Percentiles rank a stretch among this genome's conserved stretches.
These are phyloP conservation scores for Aspergillus ochraceus DNA, from an alignment of 2,329 filamentous ascomycete genomes.

Conservation along the genomic window DNA sequence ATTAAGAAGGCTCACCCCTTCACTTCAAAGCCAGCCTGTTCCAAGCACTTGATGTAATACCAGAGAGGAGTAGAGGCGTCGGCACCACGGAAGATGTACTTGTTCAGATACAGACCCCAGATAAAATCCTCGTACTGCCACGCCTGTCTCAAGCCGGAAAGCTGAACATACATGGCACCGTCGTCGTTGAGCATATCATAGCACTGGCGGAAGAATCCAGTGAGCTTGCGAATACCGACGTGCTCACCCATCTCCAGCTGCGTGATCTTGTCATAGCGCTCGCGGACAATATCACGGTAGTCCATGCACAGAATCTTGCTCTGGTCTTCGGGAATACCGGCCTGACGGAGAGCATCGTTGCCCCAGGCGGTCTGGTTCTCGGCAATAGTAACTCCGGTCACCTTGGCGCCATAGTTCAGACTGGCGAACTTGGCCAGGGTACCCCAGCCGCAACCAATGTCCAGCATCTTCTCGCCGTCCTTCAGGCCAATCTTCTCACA, in stretches of 20 bases:
- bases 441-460: slow-evolving; percentile 92
- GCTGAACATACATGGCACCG: slow-evolving; percentile 84
- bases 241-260: slow-evolving; percentile 94
- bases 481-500: slow-evolving; percentile 85
- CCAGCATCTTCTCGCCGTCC: slow-evolving; percentile 73
- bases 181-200: slow-evolving; percentile 90
- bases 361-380: slow-evolving; percentile 90
- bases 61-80: slow-evolving; percentile 85
- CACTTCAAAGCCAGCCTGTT: slow-evolving; percentile 77
- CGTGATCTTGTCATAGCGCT: slow-evolving; percentile 81
- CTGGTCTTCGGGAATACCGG: slow-evolving; percentile 74
- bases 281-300: slow-evolving; percentile 84
- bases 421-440: slow-evolving; percentile 84
- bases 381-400: slow-evolving; percentile 76
- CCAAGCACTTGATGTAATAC: slow-evolving; percentile 73
- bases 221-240: slow-evolving; percentile 81
- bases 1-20: slow-evolving; percentile 53
- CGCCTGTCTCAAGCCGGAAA: slow-evolving; percentile 77
- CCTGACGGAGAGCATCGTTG: slow-evolving; percentile 75
- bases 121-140: slow-evolving; percentile 94
- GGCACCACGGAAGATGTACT: slow-evolving; percentile 89
- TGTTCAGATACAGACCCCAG: slow-evolving; percentile 96
- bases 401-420: slow-evolving; percentile 72
- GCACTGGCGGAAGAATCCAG: slow-evolving; percentile 72
- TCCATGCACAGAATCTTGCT: slow-evolving; percentile 87